Evolutionary conservation across 1,284 basidiomycete species (phyloP).

Genomic region (Ustilago trichophora): DNA sequence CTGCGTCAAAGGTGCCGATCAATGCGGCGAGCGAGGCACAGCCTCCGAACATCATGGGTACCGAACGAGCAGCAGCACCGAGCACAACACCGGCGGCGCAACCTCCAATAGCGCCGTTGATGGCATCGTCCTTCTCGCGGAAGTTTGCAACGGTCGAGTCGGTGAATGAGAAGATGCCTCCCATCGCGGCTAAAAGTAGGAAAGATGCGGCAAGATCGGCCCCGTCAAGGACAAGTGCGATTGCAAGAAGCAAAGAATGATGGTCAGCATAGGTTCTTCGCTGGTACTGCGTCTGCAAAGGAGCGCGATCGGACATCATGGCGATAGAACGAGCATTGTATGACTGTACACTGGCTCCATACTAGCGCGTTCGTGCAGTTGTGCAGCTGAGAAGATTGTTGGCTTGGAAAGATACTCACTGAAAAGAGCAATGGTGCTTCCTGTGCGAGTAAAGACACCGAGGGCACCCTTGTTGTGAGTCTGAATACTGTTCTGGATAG

Average conservation of each 20-base stretch:
- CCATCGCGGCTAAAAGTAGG: slow-evolving; percentile 76
- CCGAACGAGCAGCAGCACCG: slow-evolving; percentile 83
- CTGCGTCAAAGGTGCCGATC: slow-evolving; percentile 84
- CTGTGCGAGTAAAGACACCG: slow-evolving; percentile 81
- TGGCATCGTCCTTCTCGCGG: slow-evolving; percentile 80
- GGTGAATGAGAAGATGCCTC: slow-evolving; percentile 83
- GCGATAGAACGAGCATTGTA: no score
- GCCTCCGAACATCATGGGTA: slow-evolving; percentile 82
- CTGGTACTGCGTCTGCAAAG: no score
- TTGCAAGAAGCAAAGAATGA: slow-evolving; percentile 2
- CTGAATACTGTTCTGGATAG: slow-evolving; percentile 62
- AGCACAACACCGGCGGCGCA: slow-evolving; percentile 93
- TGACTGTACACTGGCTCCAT: no score
- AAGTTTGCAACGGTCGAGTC: slow-evolving; percentile 83
- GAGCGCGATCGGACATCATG: no score
- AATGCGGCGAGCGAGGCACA: slow-evolving; percentile 82
- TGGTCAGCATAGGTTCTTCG: slow-evolving; percentile 1
- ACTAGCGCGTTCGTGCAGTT: no score
- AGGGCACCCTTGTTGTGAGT: slow-evolving; percentile 82
- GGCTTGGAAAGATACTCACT: no score
- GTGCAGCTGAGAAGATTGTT: no score
- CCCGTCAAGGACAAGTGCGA: no score
- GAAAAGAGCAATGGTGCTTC: slow-evolving; percentile 83
- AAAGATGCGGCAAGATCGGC: slow-evolving; percentile 1
- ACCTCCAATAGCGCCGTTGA: slow-evolving; percentile 86